These are phyloP conservation scores for Pestalotiopsis sp. DNA, from an alignment of 2,329 filamentous ascomycete species.

Conservation along the genomic window DNA sequence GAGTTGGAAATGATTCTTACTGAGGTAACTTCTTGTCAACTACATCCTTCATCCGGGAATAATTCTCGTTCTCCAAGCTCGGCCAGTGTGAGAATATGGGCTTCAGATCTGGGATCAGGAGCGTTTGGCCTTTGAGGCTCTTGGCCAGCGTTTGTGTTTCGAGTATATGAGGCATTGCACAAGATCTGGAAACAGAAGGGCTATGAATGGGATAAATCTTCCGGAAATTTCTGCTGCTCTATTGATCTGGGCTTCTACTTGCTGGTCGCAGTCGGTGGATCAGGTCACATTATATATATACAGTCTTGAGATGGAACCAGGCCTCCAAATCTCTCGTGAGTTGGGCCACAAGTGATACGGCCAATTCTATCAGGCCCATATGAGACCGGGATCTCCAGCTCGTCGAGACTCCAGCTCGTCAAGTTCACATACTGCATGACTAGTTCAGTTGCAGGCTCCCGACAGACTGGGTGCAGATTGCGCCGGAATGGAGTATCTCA, in stretches of 20 bases:
- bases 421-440: not conserved
- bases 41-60: slow-evolving; percentile 18
- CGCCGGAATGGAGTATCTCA: not conserved
- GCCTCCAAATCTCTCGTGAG: not conserved
- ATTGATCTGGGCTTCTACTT: not conserved
- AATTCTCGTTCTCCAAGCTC: slow-evolving; percentile 21
- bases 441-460: not conserved
- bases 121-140: slow-evolving; percentile 17
- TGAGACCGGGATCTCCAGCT: not conserved
- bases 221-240: not conserved
- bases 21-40: slow-evolving; percentile 21
- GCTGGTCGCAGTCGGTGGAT: not conserved
- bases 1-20: slow-evolving; percentile 19
- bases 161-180: slow-evolving; percentile 19
- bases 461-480: not conserved
- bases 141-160: slow-evolving; percentile 23
- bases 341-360: not conserved
- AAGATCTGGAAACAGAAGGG: not conserved
- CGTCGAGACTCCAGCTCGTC: not conserved
- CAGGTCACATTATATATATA: not conserved
- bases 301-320: not conserved
- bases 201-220: not conserved
- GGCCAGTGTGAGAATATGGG: slow-evolving; percentile 28
- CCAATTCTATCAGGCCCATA: not conserved
- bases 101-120: slow-evolving; percentile 27